Conservation (phyloP, 352 stramenopile species). For the Phytophthora pluvialis region DNA sequence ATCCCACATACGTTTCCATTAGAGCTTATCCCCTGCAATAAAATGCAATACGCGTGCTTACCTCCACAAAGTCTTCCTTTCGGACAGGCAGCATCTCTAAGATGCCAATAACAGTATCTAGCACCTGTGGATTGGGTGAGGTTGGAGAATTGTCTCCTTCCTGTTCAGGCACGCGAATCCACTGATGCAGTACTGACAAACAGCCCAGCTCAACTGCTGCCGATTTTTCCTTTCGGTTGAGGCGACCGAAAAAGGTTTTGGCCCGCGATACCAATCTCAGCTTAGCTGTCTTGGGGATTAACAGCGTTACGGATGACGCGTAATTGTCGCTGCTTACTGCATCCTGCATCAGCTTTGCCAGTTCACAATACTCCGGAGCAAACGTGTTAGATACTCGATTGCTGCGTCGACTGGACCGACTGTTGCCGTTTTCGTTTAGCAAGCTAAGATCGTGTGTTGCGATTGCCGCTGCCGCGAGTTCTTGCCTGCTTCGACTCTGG, state of each 20-base stretch:
- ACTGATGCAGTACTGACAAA: slow-evolving; percentile 61
- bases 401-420: slow-evolving; percentile 18
- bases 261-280: slow-evolving; percentile 71
- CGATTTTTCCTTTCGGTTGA: slow-evolving; percentile 61
- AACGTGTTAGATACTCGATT: slow-evolving; percentile 52
- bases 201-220: slow-evolving; percentile 68
- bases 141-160: slow-evolving; percentile 8
- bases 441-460: slow-evolving; percentile 18
- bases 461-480: slow-evolving; percentile 42
- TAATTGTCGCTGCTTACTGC: slow-evolving; percentile 79
- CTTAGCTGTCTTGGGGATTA: slow-evolving; percentile 80
- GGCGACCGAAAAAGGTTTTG: slow-evolving; percentile 72
- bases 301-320: slow-evolving; percentile 72
- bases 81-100: slow-evolving; percentile 66
- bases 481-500: slow-evolving; percentile 53
- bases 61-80: slow-evolving; percentile 71
- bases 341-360: slow-evolving; percentile 74
- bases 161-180: slow-evolving; percentile 46
- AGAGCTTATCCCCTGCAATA: neutral
- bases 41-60: slow-evolving; percentile 24
- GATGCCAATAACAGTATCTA: slow-evolving; percentile 61
- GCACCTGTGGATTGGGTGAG: slow-evolving; percentile 64
- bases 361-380: slow-evolving; percentile 55
- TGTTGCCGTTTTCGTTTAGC: slow-evolving; percentile 12
- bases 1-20: neutral